Evolutionary conservation across 768 basidiomycete species (phyloP).

Genomic region (Leccinum uliginosum): DNA sequence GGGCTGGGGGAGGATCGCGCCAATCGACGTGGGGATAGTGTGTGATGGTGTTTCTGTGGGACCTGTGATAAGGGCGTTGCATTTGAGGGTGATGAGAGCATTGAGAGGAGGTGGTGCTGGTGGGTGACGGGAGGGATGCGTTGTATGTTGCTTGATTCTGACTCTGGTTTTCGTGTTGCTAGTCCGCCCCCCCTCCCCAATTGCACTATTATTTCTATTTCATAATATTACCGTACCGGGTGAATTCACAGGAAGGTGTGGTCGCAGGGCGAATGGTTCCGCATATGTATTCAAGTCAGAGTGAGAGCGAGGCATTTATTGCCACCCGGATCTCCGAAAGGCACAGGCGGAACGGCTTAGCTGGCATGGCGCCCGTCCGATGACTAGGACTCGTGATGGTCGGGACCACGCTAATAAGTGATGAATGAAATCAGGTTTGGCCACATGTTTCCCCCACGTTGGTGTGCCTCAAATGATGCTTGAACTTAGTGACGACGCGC

Average conservation of each 20-base stretch:
- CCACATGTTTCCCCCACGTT: too few relatives aligned
- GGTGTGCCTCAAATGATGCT: too few relatives aligned
- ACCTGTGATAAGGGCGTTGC: constrained; percentile 46
- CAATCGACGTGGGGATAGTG: constrained; percentile 59
- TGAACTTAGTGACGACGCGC: too few relatives aligned
- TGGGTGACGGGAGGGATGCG: not conserved
- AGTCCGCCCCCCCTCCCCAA: not conserved
- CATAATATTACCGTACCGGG: not conserved
- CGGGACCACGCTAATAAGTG: too few relatives aligned
- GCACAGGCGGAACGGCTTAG: not conserved
- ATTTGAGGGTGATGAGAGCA: constrained; percentile 40
- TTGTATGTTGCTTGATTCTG: not conserved
- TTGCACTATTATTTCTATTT: not conserved
- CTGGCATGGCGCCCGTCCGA: not conserved
- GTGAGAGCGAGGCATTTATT: not conserved
- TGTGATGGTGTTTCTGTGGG: constrained; percentile 49
- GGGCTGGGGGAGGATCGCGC: constrained; percentile 38
- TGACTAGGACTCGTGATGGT: not conserved
- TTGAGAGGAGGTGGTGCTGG: constrained; percentile 13
- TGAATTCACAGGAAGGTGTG: not conserved
- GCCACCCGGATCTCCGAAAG: not conserved
- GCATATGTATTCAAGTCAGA: not conserved
- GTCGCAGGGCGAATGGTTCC: too few relatives aligned
- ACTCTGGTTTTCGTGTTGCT: not conserved
- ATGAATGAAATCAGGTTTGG: too few relatives aligned